Base-by-base conservation (phyloP, 2,329 filamentous ascomycete genomes). In the Monosporascus sp. region DNA sequence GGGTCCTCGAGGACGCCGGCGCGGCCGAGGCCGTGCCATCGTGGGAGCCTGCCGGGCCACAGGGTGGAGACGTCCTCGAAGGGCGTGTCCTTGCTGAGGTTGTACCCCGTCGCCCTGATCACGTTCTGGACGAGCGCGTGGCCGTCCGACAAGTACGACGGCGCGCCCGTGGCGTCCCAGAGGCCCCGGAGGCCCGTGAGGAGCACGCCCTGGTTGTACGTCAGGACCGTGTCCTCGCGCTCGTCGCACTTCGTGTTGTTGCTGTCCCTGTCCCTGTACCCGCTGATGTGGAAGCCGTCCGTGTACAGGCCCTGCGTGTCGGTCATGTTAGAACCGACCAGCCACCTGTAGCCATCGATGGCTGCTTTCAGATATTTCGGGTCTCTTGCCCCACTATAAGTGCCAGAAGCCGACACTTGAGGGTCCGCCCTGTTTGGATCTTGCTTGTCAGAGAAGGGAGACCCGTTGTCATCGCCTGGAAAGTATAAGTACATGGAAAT, bases 141-240 rank as follows among this genome's bases (percentile, higher is more conserved):
- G 0, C 90, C 93, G 53, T 96, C 91, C 20, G 80, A 71, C 1
- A 97, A 77, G 66, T 91, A 97, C 1, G 74, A 77, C 2, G 75
- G 69, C n/a, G 84, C 81, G 14, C 87, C 88, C 0, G 90, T 96
- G 16, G 84, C 85, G 57, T 89, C 81, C 83, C 88, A 97, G 0
- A 97, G 78, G 1, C 86, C 88, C 36, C 90, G 83, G 52, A 91
- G 82, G 14, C 91, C 92, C 5, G 89, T 91, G 22, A 97, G 80
- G 1, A 97, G 65, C 4, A 97, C 91, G 22, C 92, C 93, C 70
- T 97, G 93, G 71, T 97, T 97, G 74, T 97, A 97, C 0, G 91
- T 95, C 71, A 92, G 96, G 8, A 96, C 87, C 85, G 91, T 93
- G 61, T 92, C 84, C 69, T 96, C 90, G 48, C 91, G 83, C 49